Evolutionary conservation across 2,329 filamentous ascomycete species (phyloP).

Genomic region (Graphiopsis chlorocephala): DNA sequence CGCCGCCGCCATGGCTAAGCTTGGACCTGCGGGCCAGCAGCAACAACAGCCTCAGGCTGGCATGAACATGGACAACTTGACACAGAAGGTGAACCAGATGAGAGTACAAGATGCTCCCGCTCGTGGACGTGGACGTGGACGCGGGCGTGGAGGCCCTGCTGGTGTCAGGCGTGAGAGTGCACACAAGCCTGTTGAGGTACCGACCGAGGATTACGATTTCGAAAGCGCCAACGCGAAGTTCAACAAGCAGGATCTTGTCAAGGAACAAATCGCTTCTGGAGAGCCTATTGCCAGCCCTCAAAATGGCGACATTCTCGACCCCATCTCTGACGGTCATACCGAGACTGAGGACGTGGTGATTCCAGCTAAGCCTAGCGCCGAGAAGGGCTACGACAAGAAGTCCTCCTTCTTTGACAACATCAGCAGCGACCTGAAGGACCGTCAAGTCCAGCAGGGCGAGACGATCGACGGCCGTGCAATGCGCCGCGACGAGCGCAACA

Average conservation of each 20-base stretch:
- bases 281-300: slow-evolving; percentile 56
- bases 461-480: slow-evolving; percentile 79
- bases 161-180: slow-evolving; percentile 33
- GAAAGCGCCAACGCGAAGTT: slow-evolving; percentile 82
- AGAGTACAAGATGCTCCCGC: slow-evolving; percentile 40
- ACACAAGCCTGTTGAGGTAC: slow-evolving; percentile 70
- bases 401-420: slow-evolving; percentile 98
- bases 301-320: slow-evolving; percentile 25
- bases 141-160: slow-evolving; percentile 42
- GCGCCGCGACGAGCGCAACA: slow-evolving; percentile 87
- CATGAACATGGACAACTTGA: slow-evolving; percentile 61
- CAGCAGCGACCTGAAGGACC: slow-evolving; percentile 86
- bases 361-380: slow-evolving; percentile 37
- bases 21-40: slow-evolving; percentile 42
- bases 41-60: slow-evolving; percentile 20
- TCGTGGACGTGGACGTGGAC: slow-evolving; percentile 47
- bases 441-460: slow-evolving; percentile 55
- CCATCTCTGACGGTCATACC: slow-evolving; percentile 29
- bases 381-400: slow-evolving; percentile 75
- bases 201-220: slow-evolving; percentile 90
- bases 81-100: slow-evolving; percentile 75
- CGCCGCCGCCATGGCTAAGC: slow-evolving; percentile 75
- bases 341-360: slow-evolving; percentile 45
- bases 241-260: slow-evolving; percentile 81
- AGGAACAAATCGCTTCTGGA: slow-evolving; percentile 80